Conservation (phyloP, 1,284 basidiomycete genomes). For the Cutaneotrichosporon dermatis region DNA sequence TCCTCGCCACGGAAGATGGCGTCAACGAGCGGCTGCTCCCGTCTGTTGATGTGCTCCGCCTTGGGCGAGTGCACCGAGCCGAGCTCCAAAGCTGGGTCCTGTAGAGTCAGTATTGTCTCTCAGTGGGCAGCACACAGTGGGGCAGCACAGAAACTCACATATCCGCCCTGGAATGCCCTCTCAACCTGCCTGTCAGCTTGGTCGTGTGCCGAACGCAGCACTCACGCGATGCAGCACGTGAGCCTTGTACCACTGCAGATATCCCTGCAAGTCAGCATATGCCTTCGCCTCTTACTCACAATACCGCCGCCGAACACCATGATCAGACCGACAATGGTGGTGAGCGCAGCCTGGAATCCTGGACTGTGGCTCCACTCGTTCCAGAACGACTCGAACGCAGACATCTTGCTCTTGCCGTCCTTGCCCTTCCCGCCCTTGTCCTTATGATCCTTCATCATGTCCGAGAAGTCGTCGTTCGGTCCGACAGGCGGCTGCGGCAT, state of each 20-base stretch:
- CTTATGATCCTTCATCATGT: background rate
- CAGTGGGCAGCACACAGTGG: too few relatives aligned
- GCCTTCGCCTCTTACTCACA: conserved; percentile 14
- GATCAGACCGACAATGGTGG: conserved; percentile 44
- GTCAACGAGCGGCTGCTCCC: conserved; percentile 71
- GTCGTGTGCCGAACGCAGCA: too few relatives aligned
- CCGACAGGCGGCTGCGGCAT: conserved; percentile 33
- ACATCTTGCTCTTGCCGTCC: background rate
- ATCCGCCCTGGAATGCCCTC: conserved; percentile 43
- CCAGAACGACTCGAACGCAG: conserved; percentile 26
- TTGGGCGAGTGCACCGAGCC: conserved; percentile 52
- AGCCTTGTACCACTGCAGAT: conserved; percentile 72
- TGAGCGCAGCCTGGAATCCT: conserved; percentile 45
- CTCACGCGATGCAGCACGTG: conserved; percentile 69
- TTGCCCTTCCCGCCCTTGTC: background rate
- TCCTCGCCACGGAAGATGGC: conserved; percentile 68
- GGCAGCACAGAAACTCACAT: conserved; percentile 21
- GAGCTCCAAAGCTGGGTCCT: conserved; percentile 73
- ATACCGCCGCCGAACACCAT: conserved; percentile 54
- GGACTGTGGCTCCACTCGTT: conserved; percentile 35
- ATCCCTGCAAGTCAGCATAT: conserved; percentile 36
- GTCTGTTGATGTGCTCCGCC: conserved; percentile 61
- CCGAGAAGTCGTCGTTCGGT: conserved; percentile 25
- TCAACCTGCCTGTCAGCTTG: conserved; percentile 7
- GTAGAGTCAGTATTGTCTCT: conserved; percentile 30